Evolutionary conservation across 2,329 filamentous ascomycete genomes (phyloP).

Genomic region (Claviceps spartinae): DNA sequence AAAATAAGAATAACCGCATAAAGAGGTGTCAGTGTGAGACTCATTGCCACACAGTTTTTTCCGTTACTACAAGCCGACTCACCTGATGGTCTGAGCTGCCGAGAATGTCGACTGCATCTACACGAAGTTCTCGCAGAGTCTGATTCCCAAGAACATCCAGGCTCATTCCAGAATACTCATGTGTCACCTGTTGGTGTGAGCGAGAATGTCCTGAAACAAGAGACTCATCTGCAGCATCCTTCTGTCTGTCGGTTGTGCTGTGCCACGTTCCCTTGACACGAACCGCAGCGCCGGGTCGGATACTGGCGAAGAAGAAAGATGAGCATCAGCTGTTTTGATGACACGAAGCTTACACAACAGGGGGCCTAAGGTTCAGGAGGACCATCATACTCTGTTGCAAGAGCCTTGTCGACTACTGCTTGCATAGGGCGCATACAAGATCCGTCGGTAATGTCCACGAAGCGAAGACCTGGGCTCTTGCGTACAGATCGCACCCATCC

Average conservation of each 20-base stretch:
- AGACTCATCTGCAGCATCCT: background rate
- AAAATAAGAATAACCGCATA: constrained; percentile 2
- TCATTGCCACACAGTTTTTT: background rate
- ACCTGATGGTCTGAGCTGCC: constrained; percentile 72
- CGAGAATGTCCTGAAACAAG: constrained; percentile 3
- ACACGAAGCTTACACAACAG: constrained; percentile 3
- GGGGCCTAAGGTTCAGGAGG: constrained; percentile 11
- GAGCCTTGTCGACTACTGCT: constrained; percentile 58
- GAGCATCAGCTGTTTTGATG: background rate
- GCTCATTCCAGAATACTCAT: background rate
- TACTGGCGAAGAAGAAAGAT: constrained; percentile 31
- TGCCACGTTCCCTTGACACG: constrained; percentile 65
- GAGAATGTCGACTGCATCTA: constrained; percentile 52
- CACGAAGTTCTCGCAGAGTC: constrained; percentile 54
- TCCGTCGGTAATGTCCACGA: constrained; percentile 78
- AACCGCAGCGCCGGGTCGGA: constrained; percentile 72
- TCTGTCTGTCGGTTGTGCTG: constrained; percentile 9
- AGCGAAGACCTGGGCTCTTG: constrained; percentile 71
- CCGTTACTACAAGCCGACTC: constrained; percentile 21
- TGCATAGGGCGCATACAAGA: constrained; percentile 70
- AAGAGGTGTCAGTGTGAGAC: constrained; percentile 8
- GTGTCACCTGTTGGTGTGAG: constrained; percentile 1
- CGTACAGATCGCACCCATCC: constrained; percentile 77
- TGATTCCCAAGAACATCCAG: background rate
- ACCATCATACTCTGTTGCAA: constrained; percentile 54